Percentiles rank a stretch among this genome's conserved stretches.
phyloP scores from a whole-genome alignment of 345 rosid species.

The Acer saccharum region DNA sequence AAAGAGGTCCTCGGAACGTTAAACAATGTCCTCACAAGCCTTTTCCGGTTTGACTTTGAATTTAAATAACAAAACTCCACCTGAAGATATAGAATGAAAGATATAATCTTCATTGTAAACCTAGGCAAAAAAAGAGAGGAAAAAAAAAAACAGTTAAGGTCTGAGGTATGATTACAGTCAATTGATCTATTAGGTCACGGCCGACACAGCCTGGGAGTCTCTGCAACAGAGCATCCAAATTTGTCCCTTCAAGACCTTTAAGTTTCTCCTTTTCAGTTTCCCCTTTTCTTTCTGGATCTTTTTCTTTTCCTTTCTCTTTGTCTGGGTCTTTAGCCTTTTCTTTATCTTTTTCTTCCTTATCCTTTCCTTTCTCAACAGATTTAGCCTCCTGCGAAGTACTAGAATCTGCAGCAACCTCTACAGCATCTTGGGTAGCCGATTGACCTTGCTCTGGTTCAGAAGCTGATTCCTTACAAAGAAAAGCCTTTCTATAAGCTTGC shows the following conservation, averaged over 20 bases:
- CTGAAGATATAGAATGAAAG: not conserved
- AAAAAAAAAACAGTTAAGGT: not conserved
- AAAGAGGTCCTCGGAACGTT: too few relatives aligned
- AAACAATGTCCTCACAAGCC: too few relatives aligned
- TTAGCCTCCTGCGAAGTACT: too few relatives aligned
- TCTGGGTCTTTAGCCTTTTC: too few relatives aligned
- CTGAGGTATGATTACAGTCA: constrained; percentile 58
- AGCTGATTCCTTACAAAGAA: constrained; percentile 54
- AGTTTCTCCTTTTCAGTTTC: constrained; percentile 89
- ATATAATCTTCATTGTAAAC: not conserved
- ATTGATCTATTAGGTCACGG: constrained; percentile 97
- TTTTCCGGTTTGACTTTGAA: constrained; percentile 42
- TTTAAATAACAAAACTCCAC: too few relatives aligned
- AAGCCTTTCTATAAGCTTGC: constrained; percentile 10
- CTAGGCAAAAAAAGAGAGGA: constrained; percentile 5
- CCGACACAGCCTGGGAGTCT: constrained; percentile 95
- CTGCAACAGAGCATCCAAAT: constrained; percentile 87
- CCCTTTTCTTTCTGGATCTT: constrained; percentile 69
- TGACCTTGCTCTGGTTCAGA: constrained; percentile 70
- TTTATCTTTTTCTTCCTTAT: too few relatives aligned
- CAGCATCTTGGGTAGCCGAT: constrained; percentile 19
- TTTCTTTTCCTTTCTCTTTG: constrained; percentile 53
- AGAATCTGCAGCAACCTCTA: too few relatives aligned
- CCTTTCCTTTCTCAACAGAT: too few relatives aligned
- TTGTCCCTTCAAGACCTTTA: constrained; percentile 86